Conservation (phyloP, 148 eudicot species). For the Vaccinium vitisidaea region DNA sequence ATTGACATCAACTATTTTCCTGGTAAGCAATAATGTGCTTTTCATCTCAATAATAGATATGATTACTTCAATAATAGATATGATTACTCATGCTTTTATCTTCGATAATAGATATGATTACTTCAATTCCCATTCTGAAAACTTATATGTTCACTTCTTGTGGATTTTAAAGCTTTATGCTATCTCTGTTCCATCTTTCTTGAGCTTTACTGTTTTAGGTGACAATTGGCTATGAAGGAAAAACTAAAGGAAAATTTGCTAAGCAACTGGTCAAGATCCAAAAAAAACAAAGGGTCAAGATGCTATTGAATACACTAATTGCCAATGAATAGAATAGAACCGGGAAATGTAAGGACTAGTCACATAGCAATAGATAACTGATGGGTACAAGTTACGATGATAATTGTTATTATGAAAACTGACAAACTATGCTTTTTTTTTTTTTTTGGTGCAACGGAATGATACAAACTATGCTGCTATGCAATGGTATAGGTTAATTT, state of each 20-base stretch:
- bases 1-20: slow-evolving; percentile 96
- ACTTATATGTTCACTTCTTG: background rate
- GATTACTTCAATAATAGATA: background rate
- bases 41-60: background rate
- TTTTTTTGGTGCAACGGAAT: too few relatives aligned
- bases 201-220: background rate
- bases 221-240: background rate
- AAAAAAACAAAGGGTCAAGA: too few relatives aligned
- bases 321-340: background rate
- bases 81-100: background rate
- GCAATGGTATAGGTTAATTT: background rate
- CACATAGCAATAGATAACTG: background rate
- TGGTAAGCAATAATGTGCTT: slow-evolving; percentile 41
- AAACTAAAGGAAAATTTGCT: background rate
- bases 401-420: background rate
- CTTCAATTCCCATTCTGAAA: background rate
- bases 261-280: background rate
- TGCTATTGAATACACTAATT: background rate
- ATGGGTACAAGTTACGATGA: background rate
- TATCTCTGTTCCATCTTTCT: background rate
- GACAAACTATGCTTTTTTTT: background rate
- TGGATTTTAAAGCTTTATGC: background rate
- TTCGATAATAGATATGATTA: too few relatives aligned
- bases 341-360: background rate
- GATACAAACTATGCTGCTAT: background rate